Percentiles rank a stretch among this genome's conserved stretches.
Conservation (phyloP, 495 filamentous ascomycete species). For the Xylaria scruposa region DNA sequence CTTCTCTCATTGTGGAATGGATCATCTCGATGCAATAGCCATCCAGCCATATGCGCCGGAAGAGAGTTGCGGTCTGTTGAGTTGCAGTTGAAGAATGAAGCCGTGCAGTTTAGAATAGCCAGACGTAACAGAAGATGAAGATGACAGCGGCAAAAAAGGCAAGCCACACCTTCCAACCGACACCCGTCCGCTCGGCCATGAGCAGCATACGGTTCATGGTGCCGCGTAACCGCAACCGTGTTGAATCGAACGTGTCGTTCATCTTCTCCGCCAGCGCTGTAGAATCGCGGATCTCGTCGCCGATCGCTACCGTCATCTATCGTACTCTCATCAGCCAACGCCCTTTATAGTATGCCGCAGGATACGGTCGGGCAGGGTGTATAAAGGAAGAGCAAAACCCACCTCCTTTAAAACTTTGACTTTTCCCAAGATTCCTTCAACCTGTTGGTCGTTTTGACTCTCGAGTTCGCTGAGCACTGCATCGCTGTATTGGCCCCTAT, state of each 20-base stretch:
- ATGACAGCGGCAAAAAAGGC: slow-evolving; percentile 83
- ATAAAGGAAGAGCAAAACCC: slow-evolving; percentile 44
- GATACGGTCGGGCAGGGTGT: background rate
- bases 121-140: slow-evolving; percentile 86
- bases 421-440: slow-evolving; percentile 89
- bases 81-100: background rate
- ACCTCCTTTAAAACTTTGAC: slow-evolving; percentile 93
- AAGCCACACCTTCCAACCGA: slow-evolving; percentile 94
- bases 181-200: slow-evolving; percentile 92
- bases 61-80: background rate
- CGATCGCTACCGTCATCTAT: slow-evolving; percentile 86
- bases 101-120: slow-evolving; percentile 67
- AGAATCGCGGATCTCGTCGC: slow-evolving; percentile 89
- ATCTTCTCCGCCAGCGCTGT: slow-evolving; percentile 83
- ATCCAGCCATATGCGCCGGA: background rate
- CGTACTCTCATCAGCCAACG: slow-evolving; percentile 5
- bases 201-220: slow-evolving; percentile 97
- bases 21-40: background rate
- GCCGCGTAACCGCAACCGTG: slow-evolving; percentile 76
- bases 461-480: slow-evolving; percentile 93
- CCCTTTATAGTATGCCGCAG: background rate
- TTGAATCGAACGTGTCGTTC: slow-evolving; percentile 90
- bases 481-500: slow-evolving; percentile 89
- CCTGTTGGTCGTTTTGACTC: slow-evolving; percentile 90
- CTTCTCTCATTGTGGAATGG: background rate